Evolutionary conservation across 2,329 filamentous ascomycete genomes (phyloP).

Genomic region (Fusarium burgessii): DNA sequence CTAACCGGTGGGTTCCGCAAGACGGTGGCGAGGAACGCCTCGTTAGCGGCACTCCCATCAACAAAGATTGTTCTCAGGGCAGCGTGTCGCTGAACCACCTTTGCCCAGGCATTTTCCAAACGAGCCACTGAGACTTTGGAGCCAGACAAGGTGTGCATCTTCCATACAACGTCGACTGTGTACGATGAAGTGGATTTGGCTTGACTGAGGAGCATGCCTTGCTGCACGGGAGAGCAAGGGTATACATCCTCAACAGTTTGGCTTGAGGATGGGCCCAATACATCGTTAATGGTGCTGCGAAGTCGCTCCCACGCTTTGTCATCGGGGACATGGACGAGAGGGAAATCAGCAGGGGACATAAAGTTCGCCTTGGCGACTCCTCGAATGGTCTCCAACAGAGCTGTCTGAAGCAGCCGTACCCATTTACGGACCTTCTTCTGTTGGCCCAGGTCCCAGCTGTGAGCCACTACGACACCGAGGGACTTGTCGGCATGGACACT

Average conservation of each 20-base stretch:
- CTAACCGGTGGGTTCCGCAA: neutral
- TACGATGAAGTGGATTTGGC: neutral
- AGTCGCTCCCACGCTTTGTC: neutral
- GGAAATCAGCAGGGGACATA: neutral
- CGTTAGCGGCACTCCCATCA: neutral
- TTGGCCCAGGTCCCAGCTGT: neutral
- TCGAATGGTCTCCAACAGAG: neutral
- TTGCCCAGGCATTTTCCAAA: neutral
- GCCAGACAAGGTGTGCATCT: neutral
- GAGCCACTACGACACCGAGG: neutral
- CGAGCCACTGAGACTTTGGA: neutral
- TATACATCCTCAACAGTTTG: neutral
- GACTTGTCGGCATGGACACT: neutral
- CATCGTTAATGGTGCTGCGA: neutral
- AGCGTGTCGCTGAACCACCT: neutral
- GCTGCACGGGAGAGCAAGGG: neutral
- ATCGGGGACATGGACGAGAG: neutral
- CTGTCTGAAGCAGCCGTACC: neutral
- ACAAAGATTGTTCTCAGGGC: neutral
- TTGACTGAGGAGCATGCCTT: neutral
- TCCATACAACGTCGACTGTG: neutral
- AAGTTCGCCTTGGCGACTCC: neutral
- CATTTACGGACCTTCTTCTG: neutral
- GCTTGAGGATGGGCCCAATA: neutral
- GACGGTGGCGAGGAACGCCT: neutral